Base-by-base conservation (phyloP, 495 filamentous ascomycete genomes). In the Tetracladium marchalianum region DNA sequence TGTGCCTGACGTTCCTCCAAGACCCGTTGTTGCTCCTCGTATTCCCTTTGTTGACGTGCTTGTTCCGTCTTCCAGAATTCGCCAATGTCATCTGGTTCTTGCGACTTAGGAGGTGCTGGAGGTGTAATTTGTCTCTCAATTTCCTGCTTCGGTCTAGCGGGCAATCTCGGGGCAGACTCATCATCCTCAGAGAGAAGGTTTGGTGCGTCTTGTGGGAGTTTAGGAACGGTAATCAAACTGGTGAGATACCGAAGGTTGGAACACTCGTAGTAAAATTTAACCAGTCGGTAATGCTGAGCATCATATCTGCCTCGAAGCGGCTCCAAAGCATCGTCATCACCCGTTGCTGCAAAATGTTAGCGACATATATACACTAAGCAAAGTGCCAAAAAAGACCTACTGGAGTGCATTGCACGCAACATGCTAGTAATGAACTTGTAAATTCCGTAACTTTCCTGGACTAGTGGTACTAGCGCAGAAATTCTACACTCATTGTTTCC, bases 191-290 rank as follows among this genome's bases (percentile, higher is more conserved):
- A 75, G 2, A 95, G 70, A 31, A 97, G 70, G 52, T 84, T 95
- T 1, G 92, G 92, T 2, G 93, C 87, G 38, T 97, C 89, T 67
- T 88, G 88, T 1, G 92, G 92, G 22, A 98, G 76, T 60, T 96
- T 95, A 1, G 92, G 92, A 12, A 97, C 85, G 7, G 87, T 95
- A 59, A 97, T 97, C 9, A 98, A 71, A 56, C 87, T 93, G 13
- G 92, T 97, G 44, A 98, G 75, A 59, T 98, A 98, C 44, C 90
- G 83, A 47, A 98, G 68, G 63, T 95, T 97, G 5, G 90, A 96
- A 67, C 92, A 98, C 67, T 98, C 92, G 63, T 95, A 97, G 66
- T 97, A 98, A 66, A 95, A 98, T 53, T 92, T 90, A 54, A 95
- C 84, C 13, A 98, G 76, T 18, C 92, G 85, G 66, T 96, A 84